Percentiles rank a stretch among this genome's conserved stretches.
phyloP scores from a whole-genome alignment of 140 eudicot genomes.

The Flaveria floridana region DNA sequence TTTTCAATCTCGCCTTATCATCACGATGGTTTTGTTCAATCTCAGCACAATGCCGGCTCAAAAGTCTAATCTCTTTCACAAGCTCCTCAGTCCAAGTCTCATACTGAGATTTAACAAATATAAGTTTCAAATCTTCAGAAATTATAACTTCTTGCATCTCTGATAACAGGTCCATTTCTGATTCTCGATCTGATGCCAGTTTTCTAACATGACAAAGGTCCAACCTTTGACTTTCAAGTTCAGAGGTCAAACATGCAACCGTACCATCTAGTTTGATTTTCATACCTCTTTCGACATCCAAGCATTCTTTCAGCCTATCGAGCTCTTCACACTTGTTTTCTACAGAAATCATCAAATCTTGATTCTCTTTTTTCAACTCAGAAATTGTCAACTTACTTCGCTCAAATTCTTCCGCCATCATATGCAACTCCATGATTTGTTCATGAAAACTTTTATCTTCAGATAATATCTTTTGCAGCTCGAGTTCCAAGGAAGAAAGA shows the following conservation, averaged over 20 bases:
- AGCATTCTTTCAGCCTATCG: slow-evolving; percentile 42
- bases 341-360: slow-evolving; percentile 38
- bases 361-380: slow-evolving; percentile 55
- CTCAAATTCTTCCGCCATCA: slow-evolving; percentile 49
- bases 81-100: slow-evolving; percentile 46
- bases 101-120: slow-evolving; percentile 42
- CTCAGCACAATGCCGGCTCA: slow-evolving; percentile 35
- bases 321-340: slow-evolving; percentile 44
- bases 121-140: slow-evolving; percentile 51
- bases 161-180: slow-evolving; percentile 5
- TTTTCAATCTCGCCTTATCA: slow-evolving; percentile 35
- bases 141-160: slow-evolving; percentile 43
- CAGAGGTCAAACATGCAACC: slow-evolving; percentile 42
- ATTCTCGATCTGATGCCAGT: slow-evolving; percentile 17
- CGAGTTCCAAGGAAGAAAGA: slow-evolving; percentile 57
- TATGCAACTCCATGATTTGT: slow-evolving; percentile 46
- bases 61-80: slow-evolving; percentile 34
- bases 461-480: slow-evolving; percentile 58
- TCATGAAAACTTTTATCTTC: slow-evolving; percentile 47
- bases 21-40: slow-evolving; percentile 45
- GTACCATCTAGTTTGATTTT: slow-evolving; percentile 44
- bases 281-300: slow-evolving; percentile 43
- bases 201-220: slow-evolving; percentile 47
- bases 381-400: slow-evolving; percentile 43
- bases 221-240: slow-evolving; percentile 44